Percentiles rank a stretch among this genome's conserved stretches.
Conservation (phyloP, 148 eudicot genomes). For the Dianthus caryophyllus region DNA sequence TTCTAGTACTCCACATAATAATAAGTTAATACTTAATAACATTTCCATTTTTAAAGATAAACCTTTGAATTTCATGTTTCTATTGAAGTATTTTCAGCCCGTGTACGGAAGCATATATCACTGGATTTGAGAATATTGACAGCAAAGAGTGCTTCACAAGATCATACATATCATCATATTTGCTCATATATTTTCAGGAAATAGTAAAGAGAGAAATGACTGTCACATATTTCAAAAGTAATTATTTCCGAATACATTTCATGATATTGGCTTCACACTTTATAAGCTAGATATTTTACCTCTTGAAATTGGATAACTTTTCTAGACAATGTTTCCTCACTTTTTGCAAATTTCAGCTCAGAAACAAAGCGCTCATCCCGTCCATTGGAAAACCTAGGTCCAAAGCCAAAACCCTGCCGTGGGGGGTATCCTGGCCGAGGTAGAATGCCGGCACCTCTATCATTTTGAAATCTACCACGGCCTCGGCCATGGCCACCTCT, state of each 20-base stretch:
- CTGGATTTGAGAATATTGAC: too few species aligned
- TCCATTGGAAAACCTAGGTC: conserved; percentile 37
- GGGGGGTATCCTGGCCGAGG: conserved; percentile 89
- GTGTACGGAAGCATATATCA: too few species aligned
- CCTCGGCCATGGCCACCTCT: conserved; percentile 88
- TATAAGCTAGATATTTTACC: conserved; percentile 40
- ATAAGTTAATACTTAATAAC: too few species aligned
- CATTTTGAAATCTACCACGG: conserved; percentile 93
- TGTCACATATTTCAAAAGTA: too few species aligned
- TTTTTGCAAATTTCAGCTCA: conserved; percentile 75
- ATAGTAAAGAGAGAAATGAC: too few species aligned
- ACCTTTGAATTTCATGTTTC: too few species aligned
- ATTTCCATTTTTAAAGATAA: too few species aligned
- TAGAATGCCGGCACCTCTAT: conserved; percentile 93
- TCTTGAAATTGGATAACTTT: conserved; percentile 65
- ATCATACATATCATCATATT: too few species aligned
- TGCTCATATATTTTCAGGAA: too few species aligned
- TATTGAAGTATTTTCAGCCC: too few species aligned
- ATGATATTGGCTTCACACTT: neutral
- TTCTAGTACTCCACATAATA: neutral
- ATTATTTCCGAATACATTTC: too few species aligned
- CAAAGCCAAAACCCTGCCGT: conserved; percentile 56
- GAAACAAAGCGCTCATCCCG: conserved; percentile 98
- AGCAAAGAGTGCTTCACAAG: too few species aligned
- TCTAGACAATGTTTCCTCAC: conserved; percentile 92